A percentile compares a stretch with the other conserved stretches of the same genome.
These are phyloP conservation scores for Lyophyllum atratum DNA, from an alignment of 768 basidiomycete genomes.

Conservation along the genomic window DNA sequence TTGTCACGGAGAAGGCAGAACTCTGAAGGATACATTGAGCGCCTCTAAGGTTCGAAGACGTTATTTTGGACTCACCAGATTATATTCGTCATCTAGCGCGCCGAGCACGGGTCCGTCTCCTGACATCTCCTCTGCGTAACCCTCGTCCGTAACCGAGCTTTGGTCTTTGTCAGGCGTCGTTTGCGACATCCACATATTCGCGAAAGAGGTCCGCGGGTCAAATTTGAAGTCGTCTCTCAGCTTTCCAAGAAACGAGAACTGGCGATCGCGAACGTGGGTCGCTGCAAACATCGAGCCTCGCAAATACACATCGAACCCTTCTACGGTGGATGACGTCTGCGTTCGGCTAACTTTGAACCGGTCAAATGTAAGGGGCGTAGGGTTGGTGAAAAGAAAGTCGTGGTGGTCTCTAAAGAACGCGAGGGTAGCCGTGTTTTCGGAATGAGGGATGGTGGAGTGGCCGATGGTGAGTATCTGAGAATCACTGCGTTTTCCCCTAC, in stretches of 20 bases:
- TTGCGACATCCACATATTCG: conserved; percentile 8
- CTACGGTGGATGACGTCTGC: conserved; percentile 40
- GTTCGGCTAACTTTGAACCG: conserved; percentile 15
- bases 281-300: conserved; percentile 27
- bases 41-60: not conserved
- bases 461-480: conserved; percentile 28
- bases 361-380: conserved; percentile 8
- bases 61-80: conserved; percentile 10
- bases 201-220: conserved; percentile 22
- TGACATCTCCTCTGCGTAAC: conserved; percentile 15
- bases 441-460: conserved; percentile 17
- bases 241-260: conserved; percentile 8
- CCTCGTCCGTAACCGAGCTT: conserved; percentile 13
- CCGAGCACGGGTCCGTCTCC: not conserved
- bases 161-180: conserved; percentile 6
- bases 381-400: conserved; percentile 16
- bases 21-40: conserved; percentile 6
- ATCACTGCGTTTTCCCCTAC: no score
- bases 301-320: conserved; percentile 37
- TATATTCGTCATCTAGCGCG: conserved; percentile 5
- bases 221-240: conserved; percentile 22
- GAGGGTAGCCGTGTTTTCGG: conserved; percentile 24
- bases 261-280: conserved; percentile 6
- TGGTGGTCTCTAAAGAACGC: conserved; percentile 29
- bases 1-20: conserved; percentile 24